phyloP scores from a whole-genome alignment of 805 yeast genomes.

The Groenewaldozyma salmanticensis region DNA sequence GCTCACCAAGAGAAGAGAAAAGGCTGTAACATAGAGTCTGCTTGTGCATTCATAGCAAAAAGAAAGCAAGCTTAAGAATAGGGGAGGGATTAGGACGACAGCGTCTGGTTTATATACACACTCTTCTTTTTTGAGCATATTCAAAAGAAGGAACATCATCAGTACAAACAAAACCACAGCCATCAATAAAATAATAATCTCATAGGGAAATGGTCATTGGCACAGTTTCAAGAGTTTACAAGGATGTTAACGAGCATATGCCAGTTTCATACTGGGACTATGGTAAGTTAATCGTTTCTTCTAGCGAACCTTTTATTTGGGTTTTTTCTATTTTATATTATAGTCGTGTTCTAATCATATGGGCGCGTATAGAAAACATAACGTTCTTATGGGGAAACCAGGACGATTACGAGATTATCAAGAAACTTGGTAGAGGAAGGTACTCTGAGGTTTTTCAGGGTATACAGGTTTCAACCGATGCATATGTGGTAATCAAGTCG shows the following conservation, averaged over 20 bases:
- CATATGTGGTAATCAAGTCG: slow-evolving; percentile 76
- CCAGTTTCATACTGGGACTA: slow-evolving; percentile 84
- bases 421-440: slow-evolving; percentile 85
- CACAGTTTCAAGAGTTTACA: slow-evolving; percentile 60
- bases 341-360: slow-evolving; percentile 1
- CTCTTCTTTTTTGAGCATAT: too few species aligned
- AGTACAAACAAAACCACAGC: too few species aligned
- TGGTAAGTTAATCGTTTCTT: slow-evolving; percentile 24
- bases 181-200: too few species aligned
- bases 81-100: too few species aligned
- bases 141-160: too few species aligned
- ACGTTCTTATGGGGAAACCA: slow-evolving; percentile 78
- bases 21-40: too few species aligned
- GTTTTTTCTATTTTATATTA: slow-evolving; percentile 2
- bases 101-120: too few species aligned
- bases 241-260: slow-evolving; percentile 66
- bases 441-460: slow-evolving; percentile 93
- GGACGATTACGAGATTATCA: slow-evolving; percentile 73
- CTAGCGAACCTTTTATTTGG: background rate
- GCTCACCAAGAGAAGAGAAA: too few species aligned
- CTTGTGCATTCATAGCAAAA: too few species aligned
- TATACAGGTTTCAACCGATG: slow-evolving; percentile 45
- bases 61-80: too few species aligned
- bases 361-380: slow-evolving; percentile 48
- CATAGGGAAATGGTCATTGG: slow-evolving; percentile 3